phyloP scores from a whole-genome alignment of 225 moss, liverwort and hornwort species.

The Takakia lepidozioides region DNA sequence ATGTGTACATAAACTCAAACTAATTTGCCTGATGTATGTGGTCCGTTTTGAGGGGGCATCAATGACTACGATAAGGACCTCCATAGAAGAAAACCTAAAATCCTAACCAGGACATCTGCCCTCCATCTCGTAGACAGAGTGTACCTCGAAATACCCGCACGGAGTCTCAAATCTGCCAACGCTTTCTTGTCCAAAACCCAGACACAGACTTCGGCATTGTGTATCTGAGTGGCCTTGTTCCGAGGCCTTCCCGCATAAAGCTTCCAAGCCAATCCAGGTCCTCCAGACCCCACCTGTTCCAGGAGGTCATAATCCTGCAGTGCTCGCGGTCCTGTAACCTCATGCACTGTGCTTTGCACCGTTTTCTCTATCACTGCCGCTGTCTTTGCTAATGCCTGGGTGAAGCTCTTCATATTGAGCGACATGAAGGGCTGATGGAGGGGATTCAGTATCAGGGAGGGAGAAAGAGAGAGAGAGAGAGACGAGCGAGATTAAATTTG shows the following conservation, averaged over 20 bases:
- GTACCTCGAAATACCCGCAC: slow-evolving; percentile 69
- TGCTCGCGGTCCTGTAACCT: slow-evolving; percentile 88
- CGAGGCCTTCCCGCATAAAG: slow-evolving; percentile 77
- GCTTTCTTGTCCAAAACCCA: slow-evolving; percentile 97
- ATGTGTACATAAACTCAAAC: no score
- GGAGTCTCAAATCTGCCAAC: slow-evolving; percentile 70
- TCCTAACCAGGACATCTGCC: no score
- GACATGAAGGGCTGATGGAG: no score
- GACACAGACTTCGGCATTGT: slow-evolving; percentile 91
- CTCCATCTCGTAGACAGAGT: neutral
- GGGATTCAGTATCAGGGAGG: no score
- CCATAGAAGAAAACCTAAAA: no score
- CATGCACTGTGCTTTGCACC: slow-evolving; percentile 92
- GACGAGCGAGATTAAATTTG: no score
- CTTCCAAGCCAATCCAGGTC: slow-evolving; percentile 88
- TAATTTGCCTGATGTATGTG: no score
- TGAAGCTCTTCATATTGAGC: slow-evolving; percentile 87
- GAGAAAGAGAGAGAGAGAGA: no score
- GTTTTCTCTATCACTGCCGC: slow-evolving; percentile 96
- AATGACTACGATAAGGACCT: no score
- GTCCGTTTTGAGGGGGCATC: no score
- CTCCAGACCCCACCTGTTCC: slow-evolving; percentile 94
- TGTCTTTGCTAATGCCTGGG: slow-evolving; percentile 90
- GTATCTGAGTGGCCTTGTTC: slow-evolving; percentile 78
- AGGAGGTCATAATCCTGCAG: slow-evolving; percentile 93